Conservation (phyloP, 2,329 filamentous ascomycete species). For the Trichoderma afroharzianum region DNA sequence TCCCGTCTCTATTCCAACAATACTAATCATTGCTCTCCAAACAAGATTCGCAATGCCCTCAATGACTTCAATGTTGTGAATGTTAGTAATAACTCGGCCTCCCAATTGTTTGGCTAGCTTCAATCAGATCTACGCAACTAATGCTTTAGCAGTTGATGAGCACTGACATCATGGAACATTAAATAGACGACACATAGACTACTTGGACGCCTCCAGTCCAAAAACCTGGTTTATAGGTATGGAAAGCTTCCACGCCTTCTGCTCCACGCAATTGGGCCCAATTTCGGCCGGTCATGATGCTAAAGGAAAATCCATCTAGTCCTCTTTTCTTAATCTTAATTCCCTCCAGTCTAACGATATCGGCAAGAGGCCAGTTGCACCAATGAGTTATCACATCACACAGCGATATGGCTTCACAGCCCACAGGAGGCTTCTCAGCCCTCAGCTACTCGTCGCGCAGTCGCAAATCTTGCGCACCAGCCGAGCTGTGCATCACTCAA, state of each 20-base stretch:
- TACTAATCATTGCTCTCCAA: not conserved
- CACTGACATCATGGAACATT: not conserved
- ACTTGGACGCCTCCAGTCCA: not conserved
- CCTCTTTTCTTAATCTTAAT: not conserved
- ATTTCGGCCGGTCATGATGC: not conserved
- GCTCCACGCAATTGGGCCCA: not conserved
- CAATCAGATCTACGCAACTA: not conserved
- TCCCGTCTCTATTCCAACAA: not conserved
- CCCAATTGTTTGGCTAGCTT: not conserved
- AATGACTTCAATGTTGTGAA: not conserved
- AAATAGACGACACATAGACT: not conserved
- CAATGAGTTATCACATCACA: slow-evolving; percentile 33
- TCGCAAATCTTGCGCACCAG: slow-evolving; percentile 17
- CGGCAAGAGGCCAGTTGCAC: not conserved
- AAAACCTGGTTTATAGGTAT: not conserved
- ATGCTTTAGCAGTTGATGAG: slow-evolving; percentile 2
- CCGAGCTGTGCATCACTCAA: slow-evolving; percentile 20
- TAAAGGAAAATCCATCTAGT: not conserved
- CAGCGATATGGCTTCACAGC: slow-evolving; percentile 29
- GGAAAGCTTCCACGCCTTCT: not conserved
- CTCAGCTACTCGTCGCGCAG: slow-evolving; percentile 10
- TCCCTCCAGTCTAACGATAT: not conserved
- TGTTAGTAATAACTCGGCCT: not conserved
- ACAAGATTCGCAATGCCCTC: not conserved
- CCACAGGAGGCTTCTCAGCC: slow-evolving; percentile 19